These are phyloP conservation scores for Phoenix dactylifera DNA, from an alignment of 176 grass and related monocot species.

Conservation along the genomic window DNA sequence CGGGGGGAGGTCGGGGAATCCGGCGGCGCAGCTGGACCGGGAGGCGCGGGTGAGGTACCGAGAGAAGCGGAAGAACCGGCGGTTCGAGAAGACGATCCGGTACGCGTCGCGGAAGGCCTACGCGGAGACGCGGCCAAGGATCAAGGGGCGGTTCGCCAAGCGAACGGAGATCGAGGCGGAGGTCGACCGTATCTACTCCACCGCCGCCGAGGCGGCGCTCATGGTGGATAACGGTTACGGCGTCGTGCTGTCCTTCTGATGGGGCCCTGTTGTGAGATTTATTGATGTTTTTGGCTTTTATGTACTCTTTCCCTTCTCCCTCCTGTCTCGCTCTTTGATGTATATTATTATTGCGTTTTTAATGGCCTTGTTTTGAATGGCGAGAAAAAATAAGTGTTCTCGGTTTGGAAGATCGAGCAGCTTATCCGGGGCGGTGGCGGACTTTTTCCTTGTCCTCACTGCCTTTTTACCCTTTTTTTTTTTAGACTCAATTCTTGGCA, in stretches of 20 bases:
- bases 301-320: no score
- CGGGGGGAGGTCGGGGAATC: neutral
- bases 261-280: neutral
- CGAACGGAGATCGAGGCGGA: constrained; percentile 11
- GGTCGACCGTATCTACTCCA: constrained; percentile 1
- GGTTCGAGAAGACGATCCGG: constrained; percentile 20
- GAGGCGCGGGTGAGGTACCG: constrained; percentile 18
- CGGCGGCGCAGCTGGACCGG: constrained; percentile 1
- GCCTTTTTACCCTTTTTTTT: no score
- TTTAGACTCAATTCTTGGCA: no score
- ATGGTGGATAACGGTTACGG: constrained; percentile 60
- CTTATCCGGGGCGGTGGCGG: no score
- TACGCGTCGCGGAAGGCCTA: constrained; percentile 22
- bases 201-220: constrained; percentile 38
- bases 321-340: no score
- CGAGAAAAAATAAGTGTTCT: no score
- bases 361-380: no score
- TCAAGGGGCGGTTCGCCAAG: constrained; percentile 18
- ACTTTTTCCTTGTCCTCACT: no score
- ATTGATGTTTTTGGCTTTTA: neutral
- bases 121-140: constrained; percentile 19
- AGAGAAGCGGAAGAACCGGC: constrained; percentile 19
- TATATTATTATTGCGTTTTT: no score
- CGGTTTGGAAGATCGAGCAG: no score
- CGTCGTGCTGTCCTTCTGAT: constrained; percentile 69